Evolutionary conservation across 78 protist genomes (phyloP), one percentile per base, ranked within the genome.

Genomic region (Mantamonas sphyraenae): DNA sequence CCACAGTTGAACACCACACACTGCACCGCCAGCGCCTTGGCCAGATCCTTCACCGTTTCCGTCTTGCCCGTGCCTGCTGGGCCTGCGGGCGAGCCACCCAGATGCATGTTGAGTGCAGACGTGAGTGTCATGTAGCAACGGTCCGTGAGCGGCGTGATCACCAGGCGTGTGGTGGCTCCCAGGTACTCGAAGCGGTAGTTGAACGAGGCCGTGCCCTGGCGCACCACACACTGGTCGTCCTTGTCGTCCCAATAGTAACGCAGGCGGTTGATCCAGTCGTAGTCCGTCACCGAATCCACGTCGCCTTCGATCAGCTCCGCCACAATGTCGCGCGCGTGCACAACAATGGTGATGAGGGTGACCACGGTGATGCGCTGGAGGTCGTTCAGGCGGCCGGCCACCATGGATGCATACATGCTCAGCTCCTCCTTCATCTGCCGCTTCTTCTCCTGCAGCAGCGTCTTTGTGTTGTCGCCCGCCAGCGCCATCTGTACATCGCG

Each of bases 21-120:
- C 43, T 76, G 77, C 71, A 64, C 73, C 35, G 90, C 94, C 8
- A 84, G 62, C 31, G 88, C 88, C 71, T 89, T 89, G 8, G 33
- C 92, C 1, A 90, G 77, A 37, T 81, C 91, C 67, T 86, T 86
- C 26, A 64, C 59, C 8, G 91, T 72, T 75, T 86, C 95, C 3
- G 95, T 90, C 81, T 90, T 90, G 16, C 95, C 95, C 7, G 95
- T 87, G 9, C 96, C 97, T 0, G 97, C 97, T 1, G 97, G 97
- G 0, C 97, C 92, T 0, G 87, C 79, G 0, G 92, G 92, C 26
- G 89, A 75, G 1, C 88, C 92, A 19, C 96, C 91, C 7, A 83
- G 71, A 16, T 64, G 17, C 16, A 90, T 64, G 7, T 79, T 72
- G 24, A 90, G 55, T 1, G 95, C 90, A 40, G 81, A 80, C 20